Conservation (phyloP, 2,329 filamentous ascomycete genomes). For the Monosporascus sp. region DNA sequence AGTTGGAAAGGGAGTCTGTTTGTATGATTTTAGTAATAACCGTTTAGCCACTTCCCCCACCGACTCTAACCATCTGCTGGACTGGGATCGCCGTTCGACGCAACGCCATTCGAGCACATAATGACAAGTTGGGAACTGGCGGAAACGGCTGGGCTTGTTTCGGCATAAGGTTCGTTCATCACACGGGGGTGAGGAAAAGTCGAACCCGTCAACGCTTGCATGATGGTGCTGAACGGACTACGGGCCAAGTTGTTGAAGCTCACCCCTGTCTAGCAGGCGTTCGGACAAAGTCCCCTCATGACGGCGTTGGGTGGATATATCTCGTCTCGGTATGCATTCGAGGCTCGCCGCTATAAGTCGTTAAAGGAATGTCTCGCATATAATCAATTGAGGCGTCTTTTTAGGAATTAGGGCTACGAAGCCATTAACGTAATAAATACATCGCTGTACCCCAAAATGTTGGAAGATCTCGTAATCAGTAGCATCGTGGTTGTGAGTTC, state of each 20-base stretch:
- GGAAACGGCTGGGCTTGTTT: no score
- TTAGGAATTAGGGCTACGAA: not conserved
- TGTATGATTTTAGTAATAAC: constrained; percentile 25
- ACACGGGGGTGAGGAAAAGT: no score
- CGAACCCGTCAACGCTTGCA: no score
- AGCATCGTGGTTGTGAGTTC: no score
- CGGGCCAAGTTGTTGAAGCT: not conserved
- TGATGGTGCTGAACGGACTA: no score
- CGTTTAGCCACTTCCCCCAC: constrained; percentile 8
- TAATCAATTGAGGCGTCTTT: not conserved
- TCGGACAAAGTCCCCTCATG: not conserved
- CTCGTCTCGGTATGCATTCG: not conserved
- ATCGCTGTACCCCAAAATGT: not conserved
- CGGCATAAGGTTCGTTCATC: no score
- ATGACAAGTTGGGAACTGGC: no score
- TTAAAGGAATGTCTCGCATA: not conserved
- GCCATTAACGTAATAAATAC: not conserved
- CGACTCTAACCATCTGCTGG: not conserved
- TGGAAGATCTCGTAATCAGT: no score
- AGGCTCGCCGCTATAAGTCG: not conserved
- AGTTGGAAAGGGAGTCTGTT: constrained; percentile 10
- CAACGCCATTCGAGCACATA: no score
- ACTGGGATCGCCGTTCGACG: no score
- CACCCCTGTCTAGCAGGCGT: not conserved
- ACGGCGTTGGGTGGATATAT: not conserved